phyloP scores from a whole-genome alignment of 352 stramenopile species.

The Phytophthora capsici region DNA sequence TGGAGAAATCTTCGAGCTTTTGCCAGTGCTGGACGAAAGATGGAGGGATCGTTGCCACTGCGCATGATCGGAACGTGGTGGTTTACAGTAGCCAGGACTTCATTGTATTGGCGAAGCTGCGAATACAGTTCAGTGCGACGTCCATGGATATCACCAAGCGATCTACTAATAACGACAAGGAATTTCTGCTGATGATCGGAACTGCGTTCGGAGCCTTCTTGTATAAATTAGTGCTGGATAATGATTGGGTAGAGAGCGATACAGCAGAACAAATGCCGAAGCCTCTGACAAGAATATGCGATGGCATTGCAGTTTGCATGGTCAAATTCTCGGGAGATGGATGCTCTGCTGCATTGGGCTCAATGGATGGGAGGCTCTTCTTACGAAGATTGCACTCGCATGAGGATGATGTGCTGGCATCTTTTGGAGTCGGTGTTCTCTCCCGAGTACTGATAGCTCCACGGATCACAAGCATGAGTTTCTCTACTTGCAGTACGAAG shows the following conservation, averaged over 20 bases:
- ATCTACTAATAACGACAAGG: neutral
- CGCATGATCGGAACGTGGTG: constrained; percentile 36
- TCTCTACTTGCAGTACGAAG: constrained; percentile 36
- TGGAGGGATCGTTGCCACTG: constrained; percentile 38
- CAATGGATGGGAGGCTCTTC: constrained; percentile 61
- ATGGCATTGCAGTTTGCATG: constrained; percentile 45
- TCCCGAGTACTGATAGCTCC: constrained; percentile 53
- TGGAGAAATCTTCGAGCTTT: constrained; percentile 34
- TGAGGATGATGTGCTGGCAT: neutral
- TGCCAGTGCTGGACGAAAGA: constrained; percentile 61
- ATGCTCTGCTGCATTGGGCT: constrained; percentile 43
- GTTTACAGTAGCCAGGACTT: constrained; percentile 45
- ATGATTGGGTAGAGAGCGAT: neutral
- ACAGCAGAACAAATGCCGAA: neutral
- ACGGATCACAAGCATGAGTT: constrained; percentile 62
- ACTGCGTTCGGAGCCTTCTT: constrained; percentile 44
- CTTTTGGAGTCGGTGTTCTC: constrained; percentile 37
- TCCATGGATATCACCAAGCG: constrained; percentile 42
- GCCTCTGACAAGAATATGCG: constrained; percentile 26
- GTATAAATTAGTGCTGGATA: constrained; percentile 32
- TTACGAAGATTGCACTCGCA: constrained; percentile 31
- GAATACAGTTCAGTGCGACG: constrained; percentile 42
- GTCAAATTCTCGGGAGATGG: constrained; percentile 49
- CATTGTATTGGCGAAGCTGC: constrained; percentile 7
- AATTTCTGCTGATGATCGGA: constrained; percentile 37